phyloP scores from a whole-genome alignment of 2,329 filamentous ascomycete genomes.

The Bipolaris oryzae region DNA sequence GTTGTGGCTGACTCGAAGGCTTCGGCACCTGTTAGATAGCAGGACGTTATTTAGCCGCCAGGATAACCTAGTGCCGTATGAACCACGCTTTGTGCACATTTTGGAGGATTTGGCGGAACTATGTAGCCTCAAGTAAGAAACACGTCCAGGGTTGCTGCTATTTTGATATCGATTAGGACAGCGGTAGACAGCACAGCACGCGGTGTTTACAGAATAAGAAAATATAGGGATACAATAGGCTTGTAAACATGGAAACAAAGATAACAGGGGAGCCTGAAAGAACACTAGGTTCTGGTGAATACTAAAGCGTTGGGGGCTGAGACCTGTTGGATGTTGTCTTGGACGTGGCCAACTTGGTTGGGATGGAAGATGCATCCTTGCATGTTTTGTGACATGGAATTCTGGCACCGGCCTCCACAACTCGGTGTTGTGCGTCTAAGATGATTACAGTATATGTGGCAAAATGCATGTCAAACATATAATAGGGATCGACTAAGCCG shows the following conservation, averaged over 20 bases:
- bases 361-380: not conserved
- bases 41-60: not conserved
- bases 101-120: too few relatives aligned
- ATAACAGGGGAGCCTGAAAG: not conserved
- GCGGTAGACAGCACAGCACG: not conserved
- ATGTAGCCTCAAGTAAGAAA: not conserved
- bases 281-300: not conserved
- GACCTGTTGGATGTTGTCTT: not conserved
- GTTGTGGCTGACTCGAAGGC: not conserved
- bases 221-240: not conserved
- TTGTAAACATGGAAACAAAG: not conserved
- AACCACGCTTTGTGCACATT: not conserved
- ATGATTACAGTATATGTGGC: not conserved
- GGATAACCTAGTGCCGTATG: not conserved
- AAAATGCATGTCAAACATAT: not conserved
- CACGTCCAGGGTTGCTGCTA: too few relatives aligned
- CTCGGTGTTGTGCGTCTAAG: not conserved
- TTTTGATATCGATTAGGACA: not conserved
- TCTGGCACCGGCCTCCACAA: not conserved
- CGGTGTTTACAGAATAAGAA: not conserved
- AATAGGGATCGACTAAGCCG: not conserved
- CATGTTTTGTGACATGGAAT: not conserved
- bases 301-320: not conserved
- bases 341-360: not conserved
- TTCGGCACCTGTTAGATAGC: not conserved